Base-by-base conservation (phyloP, 768 basidiomycete genomes). In the Phlegmacium glaucopus region DNA sequence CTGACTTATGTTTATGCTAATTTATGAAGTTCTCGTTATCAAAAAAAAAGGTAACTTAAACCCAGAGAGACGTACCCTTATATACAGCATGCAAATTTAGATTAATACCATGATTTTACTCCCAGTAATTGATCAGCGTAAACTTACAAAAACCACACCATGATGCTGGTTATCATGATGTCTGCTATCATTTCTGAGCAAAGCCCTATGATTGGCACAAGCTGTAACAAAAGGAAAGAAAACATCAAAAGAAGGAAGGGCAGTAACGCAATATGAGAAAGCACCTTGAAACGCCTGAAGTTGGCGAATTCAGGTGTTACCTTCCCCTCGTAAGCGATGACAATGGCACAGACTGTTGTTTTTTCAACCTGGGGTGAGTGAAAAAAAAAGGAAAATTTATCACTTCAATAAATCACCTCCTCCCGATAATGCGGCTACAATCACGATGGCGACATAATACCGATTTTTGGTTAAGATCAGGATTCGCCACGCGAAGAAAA, bases 401-500 rank as follows among this genome's bases (percentile, higher is more conserved):
- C 11, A 53, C 53, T 11, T 55, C 61, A 35, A 15, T n/a, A 4
- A 47, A 55, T 40, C 39, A 61, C 63, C 42, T 43, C 49, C 48
- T 37, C 53, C 52, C n/a, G 53, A n/a, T n/a, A 56, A 15, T 15
- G 51, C 18, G 39, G 42, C 43, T 3, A 45, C n/a, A 10, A 51
- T 37, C 4, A 61, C 41, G 9, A 57, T 10, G 15, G 26, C 28
- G 16, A 60, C 43, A 13, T 53, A 38, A 4, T 48, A 26, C 37
- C 44, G 45, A 39, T 51, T 63, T 10, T 36, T 45, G 9, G 62
- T 63, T 1, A 66, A 42, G 13, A 59, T 52, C 16, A 45, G 48
- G 38, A 66, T 53, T 9, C 63, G 54, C 64, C 63, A 66, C 0
- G 72, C 72, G 39, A 74, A 75, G 55, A 78, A 78, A 4, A 71